Percentiles rank a stretch among this genome's conserved stretches.
phyloP scores from a whole-genome alignment of 2,329 filamentous ascomycete genomes.

The Lojkania enalia region DNA sequence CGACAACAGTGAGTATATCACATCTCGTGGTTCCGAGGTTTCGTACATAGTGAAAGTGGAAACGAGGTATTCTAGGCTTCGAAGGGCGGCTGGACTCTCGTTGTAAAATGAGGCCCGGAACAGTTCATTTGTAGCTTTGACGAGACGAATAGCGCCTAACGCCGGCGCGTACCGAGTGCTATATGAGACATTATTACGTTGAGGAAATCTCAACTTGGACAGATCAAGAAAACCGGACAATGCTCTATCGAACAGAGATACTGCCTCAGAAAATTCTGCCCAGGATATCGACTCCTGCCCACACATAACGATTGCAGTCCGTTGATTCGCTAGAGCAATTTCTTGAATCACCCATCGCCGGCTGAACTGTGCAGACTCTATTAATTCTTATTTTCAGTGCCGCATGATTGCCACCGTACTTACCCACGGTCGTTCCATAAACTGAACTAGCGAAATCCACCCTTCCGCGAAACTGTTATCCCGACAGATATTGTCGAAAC shows the following conservation, averaged over 20 bases:
- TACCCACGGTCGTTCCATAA: slow-evolving; percentile 47
- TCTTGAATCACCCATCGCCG: slow-evolving; percentile 48
- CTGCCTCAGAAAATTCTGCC: slow-evolving; percentile 44
- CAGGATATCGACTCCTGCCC: slow-evolving; percentile 43
- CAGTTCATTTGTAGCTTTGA: slow-evolving; percentile 41
- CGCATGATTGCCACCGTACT: no score
- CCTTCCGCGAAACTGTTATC: slow-evolving; percentile 22
- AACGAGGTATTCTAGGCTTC: slow-evolving; percentile 41
- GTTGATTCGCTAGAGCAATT: slow-evolving; percentile 38
- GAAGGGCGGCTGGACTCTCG: no score
- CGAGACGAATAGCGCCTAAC: slow-evolving; percentile 44
- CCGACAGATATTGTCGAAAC: slow-evolving; percentile 36
- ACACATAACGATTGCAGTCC: slow-evolving; percentile 42
- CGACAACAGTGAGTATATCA: slow-evolving; percentile 35
- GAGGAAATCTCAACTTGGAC: slow-evolving; percentile 37
- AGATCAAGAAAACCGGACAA: slow-evolving; percentile 42
- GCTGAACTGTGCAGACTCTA: no score
- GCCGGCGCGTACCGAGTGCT: slow-evolving; percentile 43
- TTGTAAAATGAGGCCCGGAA: no score
- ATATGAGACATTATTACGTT: slow-evolving; percentile 25
- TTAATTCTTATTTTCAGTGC: no score
- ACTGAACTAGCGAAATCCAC: slow-evolving; percentile 36
- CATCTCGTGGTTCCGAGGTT: slow-evolving; percentile 29
- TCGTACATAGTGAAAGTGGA: slow-evolving; percentile 35
- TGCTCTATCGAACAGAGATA: slow-evolving; percentile 47